Percentiles rank a stretch among this genome's conserved stretches.
Conservation (phyloP, 306 rosid species). For the Citrullus colocynthis region DNA sequence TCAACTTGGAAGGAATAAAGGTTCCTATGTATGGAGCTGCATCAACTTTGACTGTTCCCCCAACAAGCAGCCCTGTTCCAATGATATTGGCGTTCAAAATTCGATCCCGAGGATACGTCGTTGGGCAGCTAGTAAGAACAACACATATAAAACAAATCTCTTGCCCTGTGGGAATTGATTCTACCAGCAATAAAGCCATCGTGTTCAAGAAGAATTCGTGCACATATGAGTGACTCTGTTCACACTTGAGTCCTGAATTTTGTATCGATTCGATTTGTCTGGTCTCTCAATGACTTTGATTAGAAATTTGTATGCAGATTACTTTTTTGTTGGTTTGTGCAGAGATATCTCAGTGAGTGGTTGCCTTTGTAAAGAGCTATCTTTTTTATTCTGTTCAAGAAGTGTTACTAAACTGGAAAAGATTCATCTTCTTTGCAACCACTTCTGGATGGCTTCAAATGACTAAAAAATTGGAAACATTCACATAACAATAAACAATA, state of each 20-base stretch:
- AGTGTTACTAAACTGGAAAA: not conserved
- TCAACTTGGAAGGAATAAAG: constrained; percentile 45
- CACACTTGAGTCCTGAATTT: not conserved
- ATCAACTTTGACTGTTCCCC: constrained; percentile 28
- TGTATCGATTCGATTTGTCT: not conserved
- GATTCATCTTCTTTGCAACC: not conserved
- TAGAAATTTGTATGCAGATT: not conserved
- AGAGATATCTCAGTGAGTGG: constrained; percentile 3
- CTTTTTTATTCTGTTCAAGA: not conserved
- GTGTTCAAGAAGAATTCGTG: constrained; percentile 53
- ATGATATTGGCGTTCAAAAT: constrained; percentile 43
- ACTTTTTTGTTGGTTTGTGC: not conserved
- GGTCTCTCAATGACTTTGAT: not conserved
- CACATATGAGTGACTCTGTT: constrained; percentile 31
- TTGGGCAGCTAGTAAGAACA: constrained; percentile 72
- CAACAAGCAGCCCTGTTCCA: constrained; percentile 37
- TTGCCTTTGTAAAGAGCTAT: not conserved
- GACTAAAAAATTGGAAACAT: not conserved
- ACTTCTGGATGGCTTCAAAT: not conserved
- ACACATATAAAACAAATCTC: constrained; percentile 47
- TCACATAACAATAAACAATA: not conserved
- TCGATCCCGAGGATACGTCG: constrained; percentile 58
- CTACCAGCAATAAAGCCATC: constrained; percentile 47
- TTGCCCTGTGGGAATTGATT: constrained; percentile 50
- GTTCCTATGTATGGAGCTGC: constrained; percentile 91